Base-by-base conservation (phyloP, 805 yeast genomes). In the Naumovozyma castellii region DNA sequence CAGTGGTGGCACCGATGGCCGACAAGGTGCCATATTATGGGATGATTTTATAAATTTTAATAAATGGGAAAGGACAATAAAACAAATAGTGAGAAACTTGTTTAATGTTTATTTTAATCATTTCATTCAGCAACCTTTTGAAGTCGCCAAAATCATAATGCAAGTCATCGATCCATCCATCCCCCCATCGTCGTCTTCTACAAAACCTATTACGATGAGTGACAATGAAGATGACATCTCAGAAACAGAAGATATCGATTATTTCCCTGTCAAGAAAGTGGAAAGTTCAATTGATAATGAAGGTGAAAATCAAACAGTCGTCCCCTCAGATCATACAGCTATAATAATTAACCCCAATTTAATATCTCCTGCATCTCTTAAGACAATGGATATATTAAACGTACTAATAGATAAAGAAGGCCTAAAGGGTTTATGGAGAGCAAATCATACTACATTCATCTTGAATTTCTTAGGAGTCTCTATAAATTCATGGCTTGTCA, bases 81-180 rank as follows among this genome's bases (percentile, higher is more conserved):
- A 70, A 39, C 75, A 78, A 32, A 66, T 86, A 43, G 60, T 77
- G 18, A 67, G 72, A 55, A 76, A 82, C 34, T 76, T 85, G 44
- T 51, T 78, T 37, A 75, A 76, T 47, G 80, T 78, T 47, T 90
- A 92, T 64, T 59, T 76, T 40, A 78, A 77, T 43, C 76, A 80
- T 34, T 59, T 86, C 25, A 56, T 84, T 6, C 73, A 84, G 15
- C 97, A 92, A 61, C 97, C 98, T 2, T 80, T 88, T 59, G 97
- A 90, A 50, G 81, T 84, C 14, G 75, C 84, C 4, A 70, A 90
- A 40, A 68, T 85, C 47, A 67, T 88, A 19, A 62, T 87, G 41
- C 97, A 92, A 59, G 81, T 84, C 12, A 94, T 94, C 3, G 74
- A 72, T 25, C 79, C 81, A 54, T 55, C 57, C 17, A 59, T 64